These are phyloP conservation scores for Phialocephala subalpina DNA, from an alignment of 2,329 filamentous ascomycete species.

Conservation along the genomic window DNA sequence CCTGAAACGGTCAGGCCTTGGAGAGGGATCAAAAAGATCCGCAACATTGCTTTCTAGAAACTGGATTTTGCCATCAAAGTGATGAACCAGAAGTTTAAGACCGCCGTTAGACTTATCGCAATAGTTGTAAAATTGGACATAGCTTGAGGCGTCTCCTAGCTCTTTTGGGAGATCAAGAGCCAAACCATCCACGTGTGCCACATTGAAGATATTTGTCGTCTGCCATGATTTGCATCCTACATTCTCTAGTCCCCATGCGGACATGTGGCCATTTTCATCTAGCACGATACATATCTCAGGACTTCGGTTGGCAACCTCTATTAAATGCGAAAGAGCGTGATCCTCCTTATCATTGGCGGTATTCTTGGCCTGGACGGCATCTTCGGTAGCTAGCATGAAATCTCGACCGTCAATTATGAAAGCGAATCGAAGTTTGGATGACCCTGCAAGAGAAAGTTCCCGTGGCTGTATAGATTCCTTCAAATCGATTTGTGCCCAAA, in stretches of 20 bases:
- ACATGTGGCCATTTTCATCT: constrained; percentile 86
- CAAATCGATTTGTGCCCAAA: constrained; percentile 85
- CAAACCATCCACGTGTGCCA: constrained; percentile 75
- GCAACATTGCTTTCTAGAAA: constrained; percentile 83
- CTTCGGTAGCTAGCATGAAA: constrained; percentile 79
- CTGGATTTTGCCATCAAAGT: constrained; percentile 85
- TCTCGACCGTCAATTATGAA: constrained; percentile 86
- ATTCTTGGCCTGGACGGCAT: constrained; percentile 69
- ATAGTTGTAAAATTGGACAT: constrained; percentile 78
- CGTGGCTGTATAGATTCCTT: constrained; percentile 67
- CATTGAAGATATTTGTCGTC: constrained; percentile 79
- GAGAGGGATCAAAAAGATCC: constrained; percentile 78
- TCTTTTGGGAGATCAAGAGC: constrained; percentile 51
- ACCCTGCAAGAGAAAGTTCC: constrained; percentile 25
- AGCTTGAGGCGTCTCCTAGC: constrained; percentile 41
- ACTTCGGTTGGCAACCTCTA: constrained; percentile 83
- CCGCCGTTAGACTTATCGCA: constrained; percentile 70
- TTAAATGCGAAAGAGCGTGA: constrained; percentile 81
- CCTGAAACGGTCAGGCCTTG: constrained; percentile 64
- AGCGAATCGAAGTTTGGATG: constrained; percentile 64
- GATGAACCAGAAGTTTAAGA: constrained; percentile 79
- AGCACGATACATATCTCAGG: constrained; percentile 89
- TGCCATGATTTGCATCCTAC: constrained; percentile 75
- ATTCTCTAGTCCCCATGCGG: constrained; percentile 91
- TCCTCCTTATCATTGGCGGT: constrained; percentile 63